Evolutionary conservation across 2,329 filamentous ascomycete species (phyloP), one percentile per base, ranked within the genome.

Genomic region (Anthostomella pinea): DNA sequence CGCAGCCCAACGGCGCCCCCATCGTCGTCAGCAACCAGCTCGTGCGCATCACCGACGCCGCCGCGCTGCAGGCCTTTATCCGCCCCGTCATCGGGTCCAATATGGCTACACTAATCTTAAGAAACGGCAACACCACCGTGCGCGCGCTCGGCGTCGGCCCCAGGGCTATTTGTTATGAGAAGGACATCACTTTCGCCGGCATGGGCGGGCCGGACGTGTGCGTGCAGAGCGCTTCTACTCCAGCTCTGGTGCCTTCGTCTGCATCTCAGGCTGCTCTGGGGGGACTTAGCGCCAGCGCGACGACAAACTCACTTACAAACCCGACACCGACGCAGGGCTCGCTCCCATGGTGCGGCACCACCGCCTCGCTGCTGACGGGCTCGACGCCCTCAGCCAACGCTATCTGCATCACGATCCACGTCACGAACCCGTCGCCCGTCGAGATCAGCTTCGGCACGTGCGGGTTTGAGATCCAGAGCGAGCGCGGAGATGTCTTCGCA

Each of bases 401-500:
- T n/a, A n/a, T n/a, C n/a, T n/a, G n/a, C n/a, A n/a, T n/a, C 9
- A 26, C 20, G 1, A 19, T 58, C 11, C 33, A 30, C 22, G 35
- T 56, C 6, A 6, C 8, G 17, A 58, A 58, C 33, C 53, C 53
- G 8, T 49, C 45, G 19, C 52, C 53, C 2, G 32, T 58, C 6
- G 50, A 56, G 37, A 41, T 57, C 18, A 51, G 43, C 41, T 53
- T 58, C 39, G 53, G 54, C 13, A 37, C 27, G 4, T 56, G 52
- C 42, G 39, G 19, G 4, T 53, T 58, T 42, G 51, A 54, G 32
- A 46, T 58, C 22, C 43, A 32, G 15, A 42, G 43, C 27, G 38
- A 18, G n/a, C 15, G 33, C 2, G 38, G 41, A 27, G 30, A 33
- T n/a, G 22, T 44, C 15, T 30, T 56, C 3, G 54, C 48, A 7